Base-by-base conservation (phyloP, 2,329 filamentous ascomycete species). In the Penicillium corylophilum region DNA sequence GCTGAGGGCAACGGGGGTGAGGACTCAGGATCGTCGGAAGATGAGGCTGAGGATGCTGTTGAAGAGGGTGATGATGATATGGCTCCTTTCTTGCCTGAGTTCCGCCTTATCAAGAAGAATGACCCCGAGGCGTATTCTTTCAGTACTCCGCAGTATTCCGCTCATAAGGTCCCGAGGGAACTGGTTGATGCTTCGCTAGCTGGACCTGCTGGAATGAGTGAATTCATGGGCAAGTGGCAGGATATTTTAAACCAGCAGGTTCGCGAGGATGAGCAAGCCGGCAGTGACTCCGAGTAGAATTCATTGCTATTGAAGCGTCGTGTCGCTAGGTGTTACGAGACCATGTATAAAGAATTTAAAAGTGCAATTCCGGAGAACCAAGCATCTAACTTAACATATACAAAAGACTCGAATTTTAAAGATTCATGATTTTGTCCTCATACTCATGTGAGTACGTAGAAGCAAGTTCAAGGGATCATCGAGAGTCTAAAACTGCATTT, bases 111-210 rank as follows among this genome's bases (percentile, higher is more conserved):
- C 42, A 84, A 87, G 61, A 85, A 86, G 68, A 87, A 93, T 57
- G 93, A 97, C 60, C 90, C 92, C 0, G 89, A 93, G 54, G 92
- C 92, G 1, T 94, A 90, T 68, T 88, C 88, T 61, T 95, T 96
- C 68, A 85, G 83, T 59, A 88, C 89, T 4, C 83, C 90, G 1
- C 89, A 93, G 65, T 97, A 95, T 71, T 96, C 91, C 55, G 93
- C 94, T 3, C 93, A 97, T 68, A 99, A 97, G 73, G 75, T 99
- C 62, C 94, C 94, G 0, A 91, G 87, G 70, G 94, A 99, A 62
- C 90, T 97, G 2, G 92, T 96, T 2, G 83, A 86, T 64, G 84
- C 83, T 2, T 82, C 80, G 26, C 73, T 78, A 18, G 81, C 81
- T 1, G 88, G 88, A 3, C 84, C 89, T 49, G 89, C 88, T 3